Conservation (phyloP, 2,329 filamentous ascomycete species). For the Aureobasidium musti region DNA sequence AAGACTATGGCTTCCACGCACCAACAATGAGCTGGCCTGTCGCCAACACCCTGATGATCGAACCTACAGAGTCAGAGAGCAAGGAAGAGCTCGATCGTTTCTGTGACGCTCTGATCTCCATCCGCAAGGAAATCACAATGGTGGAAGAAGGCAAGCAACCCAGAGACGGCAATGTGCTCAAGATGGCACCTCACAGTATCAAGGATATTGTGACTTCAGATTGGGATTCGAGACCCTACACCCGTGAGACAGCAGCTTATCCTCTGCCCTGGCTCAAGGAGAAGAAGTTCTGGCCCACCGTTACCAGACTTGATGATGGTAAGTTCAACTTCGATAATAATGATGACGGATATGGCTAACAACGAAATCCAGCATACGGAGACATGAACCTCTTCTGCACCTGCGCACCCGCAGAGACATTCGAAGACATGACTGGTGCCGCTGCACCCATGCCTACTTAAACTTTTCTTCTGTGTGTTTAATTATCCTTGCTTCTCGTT, state of each 20-base stretch:
- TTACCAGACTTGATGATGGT: conserved; percentile 87
- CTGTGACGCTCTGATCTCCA: conserved; percentile 83
- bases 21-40: conserved; percentile 98
- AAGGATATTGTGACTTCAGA: conserved; percentile 72
- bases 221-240: conserved; percentile 82
- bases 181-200: conserved; percentile 84
- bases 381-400: conserved; percentile 95
- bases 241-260: conserved; percentile 80
- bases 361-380: conserved; percentile 66
- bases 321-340: conserved; percentile 46
- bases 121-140: conserved; percentile 79
- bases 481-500: not conserved
- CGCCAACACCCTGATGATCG: conserved; percentile 94
- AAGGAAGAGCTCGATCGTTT: conserved; percentile 93
- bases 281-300: conserved; percentile 97
- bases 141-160: conserved; percentile 78
- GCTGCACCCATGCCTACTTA: conserved; percentile 36
- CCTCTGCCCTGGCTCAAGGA: conserved; percentile 78
- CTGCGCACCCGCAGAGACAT: conserved; percentile 76
- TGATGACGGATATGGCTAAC: not conserved
- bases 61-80: conserved; percentile 91
- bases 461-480: not conserved
- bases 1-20: conserved; percentile 96
- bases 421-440: conserved; percentile 42
- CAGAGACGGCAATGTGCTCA: conserved; percentile 77